Base-by-base conservation (phyloP, 2,329 filamentous ascomycete species). In the Chaetomium strumarium region DNA sequence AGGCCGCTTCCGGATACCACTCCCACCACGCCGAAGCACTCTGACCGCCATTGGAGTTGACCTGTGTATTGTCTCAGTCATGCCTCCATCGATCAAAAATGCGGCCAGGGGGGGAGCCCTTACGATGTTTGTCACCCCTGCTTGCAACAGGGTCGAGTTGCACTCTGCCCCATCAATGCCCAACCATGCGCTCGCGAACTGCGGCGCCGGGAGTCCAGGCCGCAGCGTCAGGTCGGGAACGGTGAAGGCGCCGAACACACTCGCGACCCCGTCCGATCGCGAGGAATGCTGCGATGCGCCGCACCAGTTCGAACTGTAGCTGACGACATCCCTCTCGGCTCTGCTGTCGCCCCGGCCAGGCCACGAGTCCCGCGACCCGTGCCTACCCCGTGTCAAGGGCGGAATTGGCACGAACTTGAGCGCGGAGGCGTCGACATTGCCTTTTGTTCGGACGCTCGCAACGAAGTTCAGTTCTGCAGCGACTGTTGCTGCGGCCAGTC, bases 81-180 rank as follows among this genome's bases (percentile, higher is more conserved):
- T 20, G 10, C 14, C 7, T 34, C 9, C 17, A 16, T 39, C 43
- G 24, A 20, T 33, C 12, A 36, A 12, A 6, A 24, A 5, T 19
- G n/a, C n/a, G 31, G 34, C n/a, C 38, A 19, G 8, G 16, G 14
- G n/a, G n/a, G n/a, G n/a, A n/a, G 3, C 16, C 10, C 60, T 44
- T 52, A 63, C 61, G n/a, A 62, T 42, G 2, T 58, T 64, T 33
- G 63, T 64, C 43, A 66, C 57, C 10, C 64, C 66, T 8, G 63
- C 63, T 55, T 67, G 66, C 47, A 66, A 29, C 41, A 67, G 57
- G 14, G 61, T 56, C 19, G 51, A 45, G 19, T 55, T 52, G 58
- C 65, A 67, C 34, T 57, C 60, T 11, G 60, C 64, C 33, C 65
- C 66, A 53, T 68, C 66, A 20, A 67, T 61, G 37, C 66, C 65